These are phyloP conservation scores for Platanthera zijinensis DNA, from an alignment of 106 monocot species.

Conservation along the genomic window DNA sequence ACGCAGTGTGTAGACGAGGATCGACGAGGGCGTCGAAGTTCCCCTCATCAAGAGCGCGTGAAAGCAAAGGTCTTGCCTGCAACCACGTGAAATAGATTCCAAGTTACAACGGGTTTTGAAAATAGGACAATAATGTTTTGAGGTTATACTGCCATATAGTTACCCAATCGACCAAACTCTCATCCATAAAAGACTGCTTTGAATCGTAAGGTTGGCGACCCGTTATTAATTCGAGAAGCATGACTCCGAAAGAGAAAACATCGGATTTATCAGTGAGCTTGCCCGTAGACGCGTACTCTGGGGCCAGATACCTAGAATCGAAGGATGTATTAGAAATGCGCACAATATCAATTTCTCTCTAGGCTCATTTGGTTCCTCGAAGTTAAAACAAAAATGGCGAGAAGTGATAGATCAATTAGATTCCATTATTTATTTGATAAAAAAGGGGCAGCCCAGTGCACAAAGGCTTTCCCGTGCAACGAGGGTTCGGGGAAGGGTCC, in stretches of 20 bases:
- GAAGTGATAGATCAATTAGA: no score
- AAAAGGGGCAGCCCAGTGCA: no score
- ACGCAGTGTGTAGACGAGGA: conserved; percentile 18
- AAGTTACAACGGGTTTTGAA: neutral
- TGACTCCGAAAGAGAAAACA: conserved; percentile 55
- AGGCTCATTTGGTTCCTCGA: no score
- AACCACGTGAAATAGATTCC: neutral
- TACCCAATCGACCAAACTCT: conserved; percentile 32
- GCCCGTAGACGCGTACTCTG: conserved; percentile 54
- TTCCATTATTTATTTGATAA: no score
- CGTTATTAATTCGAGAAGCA: conserved; percentile 54
- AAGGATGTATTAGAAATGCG: neutral
- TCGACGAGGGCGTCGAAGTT: conserved; percentile 33
- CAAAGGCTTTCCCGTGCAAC: no score
- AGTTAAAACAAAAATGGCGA: no score
- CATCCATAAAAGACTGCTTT: conserved; percentile 27
- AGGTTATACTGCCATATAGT: neutral
- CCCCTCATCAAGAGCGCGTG: conserved; percentile 24
- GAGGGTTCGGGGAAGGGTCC: no score
- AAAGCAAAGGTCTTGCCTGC: conserved; percentile 43
- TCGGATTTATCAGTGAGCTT: conserved; percentile 53
- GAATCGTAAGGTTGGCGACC: conserved; percentile 35
- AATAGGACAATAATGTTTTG: neutral
- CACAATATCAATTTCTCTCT: no score
- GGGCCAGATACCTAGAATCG: conserved; percentile 38